phyloP scores from a whole-genome alignment of 768 basidiomycete genomes.

The Phaeotremella skinneri region DNA sequence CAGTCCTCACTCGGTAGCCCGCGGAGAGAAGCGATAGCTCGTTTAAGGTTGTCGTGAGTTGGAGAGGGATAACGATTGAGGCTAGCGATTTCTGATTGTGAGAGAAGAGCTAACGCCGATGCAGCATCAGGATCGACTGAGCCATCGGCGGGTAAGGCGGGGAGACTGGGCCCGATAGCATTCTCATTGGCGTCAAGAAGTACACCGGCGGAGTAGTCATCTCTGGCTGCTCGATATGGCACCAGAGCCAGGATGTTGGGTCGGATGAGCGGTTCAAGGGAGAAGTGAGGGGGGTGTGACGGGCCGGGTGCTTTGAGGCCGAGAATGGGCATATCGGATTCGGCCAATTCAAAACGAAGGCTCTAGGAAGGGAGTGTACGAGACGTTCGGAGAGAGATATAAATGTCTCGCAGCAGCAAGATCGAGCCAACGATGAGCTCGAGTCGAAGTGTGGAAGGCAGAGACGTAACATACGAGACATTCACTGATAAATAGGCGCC shows the following conservation, averaged over 20 bases:
- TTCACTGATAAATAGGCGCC: too few species aligned
- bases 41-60: constrained; percentile 74
- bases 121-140: constrained; percentile 5
- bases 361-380: too few species aligned
- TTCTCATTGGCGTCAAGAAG: constrained; percentile 98
- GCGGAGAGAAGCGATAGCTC: constrained; percentile 69
- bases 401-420: too few species aligned
- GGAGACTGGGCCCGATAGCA: constrained; percentile 80
- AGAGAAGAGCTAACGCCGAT: constrained; percentile 23
- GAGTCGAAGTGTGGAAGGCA: too few species aligned
- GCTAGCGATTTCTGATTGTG: constrained; percentile 24
- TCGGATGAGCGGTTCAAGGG: constrained; percentile 78
- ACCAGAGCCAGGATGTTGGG: constrained; percentile 87
- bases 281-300: constrained; percentile 72
- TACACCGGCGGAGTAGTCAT: constrained; percentile 88
- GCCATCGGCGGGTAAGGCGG: constrained; percentile 39
- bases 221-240: constrained; percentile 93
- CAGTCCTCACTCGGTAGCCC: constrained; percentile 64
- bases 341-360: too few species aligned
- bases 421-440: too few species aligned
- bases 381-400: too few species aligned
- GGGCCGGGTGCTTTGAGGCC: constrained; percentile 48
- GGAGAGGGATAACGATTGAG: constrained; percentile 95
- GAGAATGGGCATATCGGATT: constrained; percentile 49
- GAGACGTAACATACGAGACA: too few species aligned